These are phyloP conservation scores for Bruguiera gymnorhiza DNA, from an alignment of 345 rosid genomes.

Conservation along the genomic window DNA sequence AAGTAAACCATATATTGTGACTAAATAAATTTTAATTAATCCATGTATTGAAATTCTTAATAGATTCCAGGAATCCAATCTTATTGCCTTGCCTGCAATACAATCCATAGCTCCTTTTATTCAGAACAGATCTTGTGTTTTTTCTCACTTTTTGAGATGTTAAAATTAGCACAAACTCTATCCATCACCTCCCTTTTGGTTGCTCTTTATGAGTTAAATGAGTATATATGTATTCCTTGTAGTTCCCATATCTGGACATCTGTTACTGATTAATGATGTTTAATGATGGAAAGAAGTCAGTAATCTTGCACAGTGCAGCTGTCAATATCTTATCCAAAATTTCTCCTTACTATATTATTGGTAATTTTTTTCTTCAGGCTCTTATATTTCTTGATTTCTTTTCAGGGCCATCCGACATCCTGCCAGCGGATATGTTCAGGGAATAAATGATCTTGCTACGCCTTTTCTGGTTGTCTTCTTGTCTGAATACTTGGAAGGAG, in stretches of 20 bases:
- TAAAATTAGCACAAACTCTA: too few species aligned
- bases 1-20: too few species aligned
- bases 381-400: conserved; percentile 23
- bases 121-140: not conserved
- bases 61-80: not conserved
- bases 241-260: not conserved
- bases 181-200: not conserved
- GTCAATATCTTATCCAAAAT: not conserved
- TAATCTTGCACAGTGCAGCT: not conserved
- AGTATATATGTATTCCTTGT: not conserved
- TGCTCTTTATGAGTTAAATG: not conserved
- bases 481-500: conserved; percentile 85
- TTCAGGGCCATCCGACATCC: conserved; percentile 98
- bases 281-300: conserved; percentile 7
- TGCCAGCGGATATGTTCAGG: conserved; percentile 98
- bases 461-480: conserved; percentile 93
- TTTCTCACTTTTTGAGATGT: not conserved
- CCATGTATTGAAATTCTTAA: not conserved
- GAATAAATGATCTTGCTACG: conserved; percentile 96
- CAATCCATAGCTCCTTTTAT: not conserved
- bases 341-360: conserved; percentile 7
- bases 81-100: not conserved
- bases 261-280: not conserved
- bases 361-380: conserved; percentile 6
- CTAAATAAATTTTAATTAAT: not conserved